A percentile compares a stretch with the other conserved stretches of the same genome.
phyloP scores from a whole-genome alignment of 2,329 filamentous ascomycete genomes.

The Colletotrichum truncatum region DNA sequence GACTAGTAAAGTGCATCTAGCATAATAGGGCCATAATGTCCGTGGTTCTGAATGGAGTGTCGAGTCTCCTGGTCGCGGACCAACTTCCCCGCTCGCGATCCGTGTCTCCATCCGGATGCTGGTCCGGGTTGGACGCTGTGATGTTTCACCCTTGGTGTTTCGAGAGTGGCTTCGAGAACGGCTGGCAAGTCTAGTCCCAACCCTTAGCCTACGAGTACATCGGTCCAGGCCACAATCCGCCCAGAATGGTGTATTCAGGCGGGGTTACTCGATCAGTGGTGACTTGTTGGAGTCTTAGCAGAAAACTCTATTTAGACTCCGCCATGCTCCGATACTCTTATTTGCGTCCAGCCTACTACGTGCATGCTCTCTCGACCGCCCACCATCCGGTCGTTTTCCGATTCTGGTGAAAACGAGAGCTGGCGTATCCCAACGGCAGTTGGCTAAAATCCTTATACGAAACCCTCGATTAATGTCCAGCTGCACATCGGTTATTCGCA shows the following conservation, averaged over 20 bases:
- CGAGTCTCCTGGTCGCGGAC: not conserved
- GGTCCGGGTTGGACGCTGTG: constrained; percentile 21
- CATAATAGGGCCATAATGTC: not conserved
- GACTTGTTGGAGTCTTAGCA: not conserved
- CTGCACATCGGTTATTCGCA: not conserved
- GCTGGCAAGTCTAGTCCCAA: not conserved
- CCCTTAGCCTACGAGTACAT: too few species aligned
- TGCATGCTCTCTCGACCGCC: not conserved
- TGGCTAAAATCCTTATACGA: not conserved
- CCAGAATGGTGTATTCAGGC: too few species aligned
- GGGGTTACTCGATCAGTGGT: not conserved
- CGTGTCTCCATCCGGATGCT: constrained; percentile 4
- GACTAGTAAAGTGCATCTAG: not conserved
- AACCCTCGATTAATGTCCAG: not conserved
- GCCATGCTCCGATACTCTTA: not conserved
- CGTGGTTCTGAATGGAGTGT: not conserved
- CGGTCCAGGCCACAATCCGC: too few species aligned
- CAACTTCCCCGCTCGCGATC: constrained; percentile 12
- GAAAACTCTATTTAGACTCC: constrained; percentile 27
- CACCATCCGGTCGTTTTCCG: not conserved
- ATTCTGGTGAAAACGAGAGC: constrained; percentile 3
- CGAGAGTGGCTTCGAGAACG: constrained; percentile 24
- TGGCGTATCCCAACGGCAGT: not conserved
- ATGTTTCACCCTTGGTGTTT: constrained; percentile 27
- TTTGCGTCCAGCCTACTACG: too few species aligned